These are phyloP conservation scores for Centaurea solstitialis DNA, from an alignment of 129 eudicot genomes.

Conservation along the genomic window DNA sequence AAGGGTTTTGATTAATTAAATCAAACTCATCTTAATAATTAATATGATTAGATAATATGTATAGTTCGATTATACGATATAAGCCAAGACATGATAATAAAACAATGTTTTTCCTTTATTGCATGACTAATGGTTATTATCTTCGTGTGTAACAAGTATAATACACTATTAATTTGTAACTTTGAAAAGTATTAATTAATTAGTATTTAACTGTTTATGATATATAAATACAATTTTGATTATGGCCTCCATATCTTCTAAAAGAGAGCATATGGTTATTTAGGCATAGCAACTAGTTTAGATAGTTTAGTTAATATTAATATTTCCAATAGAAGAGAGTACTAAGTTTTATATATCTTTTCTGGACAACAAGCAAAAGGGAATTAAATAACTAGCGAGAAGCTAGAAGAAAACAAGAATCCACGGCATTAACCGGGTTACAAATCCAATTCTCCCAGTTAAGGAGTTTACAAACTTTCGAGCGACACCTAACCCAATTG, in stretches of 20 bases:
- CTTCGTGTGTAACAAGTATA: not conserved
- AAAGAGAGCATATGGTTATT: not conserved
- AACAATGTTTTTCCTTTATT: not conserved
- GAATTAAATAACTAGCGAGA: no score
- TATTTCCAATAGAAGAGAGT: not conserved
- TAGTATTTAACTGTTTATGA: not conserved
- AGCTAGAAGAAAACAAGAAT: no score
- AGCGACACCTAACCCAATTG: no score
- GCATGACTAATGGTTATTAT: not conserved
- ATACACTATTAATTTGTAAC: not conserved
- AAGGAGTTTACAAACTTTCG: no score
- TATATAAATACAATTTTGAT: not conserved
- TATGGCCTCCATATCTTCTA: not conserved
- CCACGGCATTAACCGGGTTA: no score
- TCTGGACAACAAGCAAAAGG: no score
- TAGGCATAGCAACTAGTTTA: not conserved
- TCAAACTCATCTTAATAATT: not conserved
- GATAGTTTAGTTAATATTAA: not conserved
- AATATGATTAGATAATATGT: not conserved
- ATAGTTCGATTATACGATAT: no score
- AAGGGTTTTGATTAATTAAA: no score
- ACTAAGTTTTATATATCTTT: no score
- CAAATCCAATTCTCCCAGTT: no score
- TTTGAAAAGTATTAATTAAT: no score
- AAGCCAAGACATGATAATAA: not conserved